Base-by-base conservation (phyloP, 306 rosid species). In the Calophaca sinica region DNA sequence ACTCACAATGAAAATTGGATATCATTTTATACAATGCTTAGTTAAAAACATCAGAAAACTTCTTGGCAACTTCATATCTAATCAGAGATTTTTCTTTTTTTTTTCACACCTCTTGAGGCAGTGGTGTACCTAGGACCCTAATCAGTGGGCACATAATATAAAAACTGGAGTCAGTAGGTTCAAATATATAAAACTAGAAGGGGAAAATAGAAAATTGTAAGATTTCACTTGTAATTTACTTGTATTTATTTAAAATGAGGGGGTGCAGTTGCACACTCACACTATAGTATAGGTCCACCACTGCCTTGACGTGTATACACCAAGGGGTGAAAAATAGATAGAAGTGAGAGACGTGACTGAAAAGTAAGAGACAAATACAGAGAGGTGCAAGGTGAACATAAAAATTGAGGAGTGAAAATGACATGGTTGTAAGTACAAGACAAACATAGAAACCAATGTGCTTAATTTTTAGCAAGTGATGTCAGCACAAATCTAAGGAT, bases 401-500 rank as follows among this genome's bases (percentile, higher is more conserved):
- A 2, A 35, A 6, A 63, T 15, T 20, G 35, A 63, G 35, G 69
- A 63, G 13, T 20, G 7, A 20, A 51, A 41, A 63, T 39, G 14
- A 63, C 14, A 41, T 41, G 52, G 7, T 42, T 41, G 13, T 59
- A 45, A 58, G 78, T 54, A 79, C 41, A 75, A 58, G 10, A 46
- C 70, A 46, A 7, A 14, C 12, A 79, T 41, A 52, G 14, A 80
- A 73, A 73, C 48, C 44, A 73, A 52, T 3, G 59, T 28, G 8
- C 33, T 20, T 15, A 53, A 62, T 58, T 35, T 11, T 39, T 14
- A 54, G 42, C 61, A 39, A 39, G 26, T 15, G 4, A 61, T 54
- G 68, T 48, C 44, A 73, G 60, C 72, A 44, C 42, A 72, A 45
- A 63, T n/a, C 20, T 31, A 70, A 51, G 32, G 54, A 66, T 36